A percentile compares a stretch with the other conserved stretches of the same genome.
phyloP scores from a whole-genome alignment of 164 flowering plant species.

The Tetracentron sinense region DNA sequence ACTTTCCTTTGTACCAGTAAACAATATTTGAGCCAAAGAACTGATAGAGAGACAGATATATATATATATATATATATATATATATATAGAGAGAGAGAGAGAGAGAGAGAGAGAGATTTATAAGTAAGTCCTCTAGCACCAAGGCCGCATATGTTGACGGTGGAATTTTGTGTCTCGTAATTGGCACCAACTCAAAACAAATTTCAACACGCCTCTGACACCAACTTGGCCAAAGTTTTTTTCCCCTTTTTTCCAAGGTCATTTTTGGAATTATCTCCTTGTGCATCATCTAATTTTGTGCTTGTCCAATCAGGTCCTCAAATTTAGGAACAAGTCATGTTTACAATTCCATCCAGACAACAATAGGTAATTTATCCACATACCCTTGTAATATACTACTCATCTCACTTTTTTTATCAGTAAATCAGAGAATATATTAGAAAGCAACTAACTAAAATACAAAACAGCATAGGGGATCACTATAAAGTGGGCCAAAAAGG shows the following conservation, averaged over 20 bases:
- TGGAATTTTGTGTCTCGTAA: not conserved
- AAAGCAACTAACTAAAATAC: no score
- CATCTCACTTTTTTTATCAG: conserved; percentile 18
- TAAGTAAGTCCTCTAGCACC: no score
- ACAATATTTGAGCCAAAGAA: no score
- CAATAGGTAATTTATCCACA: not conserved
- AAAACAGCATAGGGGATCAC: no score
- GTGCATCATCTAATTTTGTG: not conserved
- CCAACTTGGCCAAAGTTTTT: not conserved
- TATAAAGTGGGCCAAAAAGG: no score
- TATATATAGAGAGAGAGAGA: no score
- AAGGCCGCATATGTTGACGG: no score
- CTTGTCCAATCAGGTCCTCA: not conserved
- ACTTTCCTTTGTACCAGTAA: no score
- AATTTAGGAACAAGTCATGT: not conserved
- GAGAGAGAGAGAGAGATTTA: not conserved
- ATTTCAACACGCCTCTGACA: not conserved
- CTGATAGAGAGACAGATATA: no score
- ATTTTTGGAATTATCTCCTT: not conserved
- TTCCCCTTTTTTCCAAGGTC: not conserved
- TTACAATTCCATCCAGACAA: not conserved
- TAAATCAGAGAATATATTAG: no score
- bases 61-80: no score
- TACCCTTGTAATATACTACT: conserved; percentile 18
- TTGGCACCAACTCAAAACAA: not conserved